These are phyloP conservation scores for Nepenthes alata DNA, from an alignment of 179 eudicot species.

Conservation along the genomic window DNA sequence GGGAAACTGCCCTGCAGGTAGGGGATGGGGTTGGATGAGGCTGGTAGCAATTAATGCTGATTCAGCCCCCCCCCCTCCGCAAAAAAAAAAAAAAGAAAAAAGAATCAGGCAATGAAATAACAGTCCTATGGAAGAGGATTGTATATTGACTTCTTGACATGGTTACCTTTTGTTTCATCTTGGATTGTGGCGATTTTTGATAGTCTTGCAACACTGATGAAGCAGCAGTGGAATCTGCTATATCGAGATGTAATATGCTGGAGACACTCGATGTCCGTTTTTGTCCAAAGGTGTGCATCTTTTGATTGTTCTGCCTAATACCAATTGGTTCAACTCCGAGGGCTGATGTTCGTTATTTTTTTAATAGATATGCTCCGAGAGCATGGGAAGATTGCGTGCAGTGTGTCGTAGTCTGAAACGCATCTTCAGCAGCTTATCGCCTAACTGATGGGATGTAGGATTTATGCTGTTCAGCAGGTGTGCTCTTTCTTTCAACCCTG, in stretches of 20 bases:
- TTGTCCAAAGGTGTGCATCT: constrained; percentile 59
- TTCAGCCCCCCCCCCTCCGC: no score
- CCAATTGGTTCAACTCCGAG: neutral
- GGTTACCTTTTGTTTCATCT: neutral
- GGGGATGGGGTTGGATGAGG: no score
- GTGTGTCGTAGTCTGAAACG: constrained; percentile 76
- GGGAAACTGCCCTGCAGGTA: no score
- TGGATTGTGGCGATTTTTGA: neutral
- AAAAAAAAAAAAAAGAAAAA: no score
- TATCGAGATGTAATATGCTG: constrained; percentile 49
- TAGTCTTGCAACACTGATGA: constrained; percentile 78
- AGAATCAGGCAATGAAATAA: no score
- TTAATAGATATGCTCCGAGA: constrained; percentile 34
- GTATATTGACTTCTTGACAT: neutral
- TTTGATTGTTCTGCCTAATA: neutral
- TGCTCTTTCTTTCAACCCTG: no score
- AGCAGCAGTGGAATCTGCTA: constrained; percentile 66
- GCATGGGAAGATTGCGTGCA: constrained; percentile 44
- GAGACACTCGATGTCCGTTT: constrained; percentile 94
- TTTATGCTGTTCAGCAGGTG: no score
- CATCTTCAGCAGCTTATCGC: constrained; percentile 51
- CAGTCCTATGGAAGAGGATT: no score
- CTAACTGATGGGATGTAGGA: constrained; percentile 8
- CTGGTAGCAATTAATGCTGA: no score
- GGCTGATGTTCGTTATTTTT: neutral